Conservation (phyloP, 305 asterid genomes). For the Lippia alba region DNA sequence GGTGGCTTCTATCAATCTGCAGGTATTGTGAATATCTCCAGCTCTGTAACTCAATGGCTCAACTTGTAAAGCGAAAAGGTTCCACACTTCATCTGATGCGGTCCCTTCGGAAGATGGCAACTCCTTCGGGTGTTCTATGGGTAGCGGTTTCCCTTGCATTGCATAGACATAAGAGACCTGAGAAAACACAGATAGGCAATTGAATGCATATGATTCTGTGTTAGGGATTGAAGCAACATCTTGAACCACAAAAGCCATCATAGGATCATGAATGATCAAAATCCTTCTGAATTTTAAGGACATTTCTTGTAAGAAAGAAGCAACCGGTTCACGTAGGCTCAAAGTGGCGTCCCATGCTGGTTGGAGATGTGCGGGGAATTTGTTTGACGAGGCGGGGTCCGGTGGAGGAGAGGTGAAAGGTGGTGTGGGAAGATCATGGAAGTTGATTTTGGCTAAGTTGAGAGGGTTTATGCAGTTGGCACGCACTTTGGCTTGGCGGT, state of each 20-base stretch:
- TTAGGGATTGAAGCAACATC: conserved; percentile 39
- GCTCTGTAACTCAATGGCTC: too few species aligned
- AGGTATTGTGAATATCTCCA: conserved; percentile 41
- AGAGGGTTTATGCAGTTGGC: conserved; percentile 38
- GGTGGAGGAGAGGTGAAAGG: conserved; percentile 47
- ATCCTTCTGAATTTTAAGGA: conserved; percentile 37
- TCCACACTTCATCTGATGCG: background rate
- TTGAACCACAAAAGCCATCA: conserved; percentile 48
- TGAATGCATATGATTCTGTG: conserved; percentile 47
- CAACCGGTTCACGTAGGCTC: conserved; percentile 37
- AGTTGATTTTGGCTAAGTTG: conserved; percentile 36
- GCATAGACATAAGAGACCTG: background rate
- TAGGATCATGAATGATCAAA: conserved; percentile 41
- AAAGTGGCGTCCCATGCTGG: conserved; percentile 37
- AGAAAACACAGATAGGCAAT: conserved; percentile 31
- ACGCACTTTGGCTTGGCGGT: conserved; percentile 51
- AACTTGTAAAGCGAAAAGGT: background rate
- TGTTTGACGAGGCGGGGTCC: conserved; percentile 39
- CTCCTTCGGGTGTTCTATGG: background rate
- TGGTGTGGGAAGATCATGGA: conserved; percentile 47
- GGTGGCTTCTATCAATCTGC: conserved; percentile 46
- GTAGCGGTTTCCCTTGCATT: conserved; percentile 2
- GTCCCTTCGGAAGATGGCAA: conserved; percentile 16
- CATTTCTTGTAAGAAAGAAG: conserved; percentile 13
- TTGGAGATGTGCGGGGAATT: conserved; percentile 45